phyloP scores from a whole-genome alignment of 1,139 yeast species.

The Yamadazyma atmosphaerica region DNA sequence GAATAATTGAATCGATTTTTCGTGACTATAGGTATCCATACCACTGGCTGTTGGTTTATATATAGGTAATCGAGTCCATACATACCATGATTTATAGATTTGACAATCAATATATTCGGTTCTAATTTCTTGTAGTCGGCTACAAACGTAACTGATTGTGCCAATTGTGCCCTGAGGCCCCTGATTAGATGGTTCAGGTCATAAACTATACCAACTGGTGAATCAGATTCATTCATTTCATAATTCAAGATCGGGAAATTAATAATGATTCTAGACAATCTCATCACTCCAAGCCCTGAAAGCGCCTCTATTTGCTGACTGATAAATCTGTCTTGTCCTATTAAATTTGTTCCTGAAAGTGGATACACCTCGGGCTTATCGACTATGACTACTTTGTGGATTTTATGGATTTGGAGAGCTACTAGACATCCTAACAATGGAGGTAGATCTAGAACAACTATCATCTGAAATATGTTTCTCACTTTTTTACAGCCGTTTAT shows the following conservation, averaged over 20 bases:
- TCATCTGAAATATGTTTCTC: neutral
- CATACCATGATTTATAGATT: neutral
- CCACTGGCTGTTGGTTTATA: neutral
- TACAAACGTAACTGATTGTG: neutral
- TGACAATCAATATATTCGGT: neutral
- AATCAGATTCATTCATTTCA: neutral
- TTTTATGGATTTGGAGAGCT: neutral
- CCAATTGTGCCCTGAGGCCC: neutral
- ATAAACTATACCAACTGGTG: neutral
- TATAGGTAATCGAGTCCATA: neutral
- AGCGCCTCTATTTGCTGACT: neutral
- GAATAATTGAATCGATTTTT: neutral
- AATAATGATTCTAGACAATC: neutral
- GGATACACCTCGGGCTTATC: slow-evolving; percentile 5
- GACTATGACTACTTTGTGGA: neutral
- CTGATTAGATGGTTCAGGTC: neutral
- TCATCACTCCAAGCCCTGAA: neutral
- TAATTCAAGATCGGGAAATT: neutral
- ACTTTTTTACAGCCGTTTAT: too few relatives aligned
- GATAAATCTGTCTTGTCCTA: neutral
- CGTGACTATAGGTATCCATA: neutral
- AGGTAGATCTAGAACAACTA: slow-evolving; percentile 6
- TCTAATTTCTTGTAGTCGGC: neutral
- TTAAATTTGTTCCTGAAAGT: slow-evolving; percentile 4
- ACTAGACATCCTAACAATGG: slow-evolving; percentile 4